Conservation (phyloP, 352 stramenopile species). For the Pythium biforme region DNA sequence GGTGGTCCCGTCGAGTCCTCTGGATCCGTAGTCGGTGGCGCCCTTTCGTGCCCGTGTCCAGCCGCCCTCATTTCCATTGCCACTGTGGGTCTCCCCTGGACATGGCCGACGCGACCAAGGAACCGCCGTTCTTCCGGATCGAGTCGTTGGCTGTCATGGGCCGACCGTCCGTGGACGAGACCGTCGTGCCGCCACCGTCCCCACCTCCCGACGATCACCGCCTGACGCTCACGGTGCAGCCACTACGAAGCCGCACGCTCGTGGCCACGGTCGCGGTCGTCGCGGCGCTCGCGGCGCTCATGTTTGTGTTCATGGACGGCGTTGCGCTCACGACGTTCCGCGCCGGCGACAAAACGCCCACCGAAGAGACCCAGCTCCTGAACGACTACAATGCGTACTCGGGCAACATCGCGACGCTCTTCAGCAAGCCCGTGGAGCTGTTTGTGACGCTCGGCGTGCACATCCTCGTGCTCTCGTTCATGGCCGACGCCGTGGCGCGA, state of each 20-base stretch:
- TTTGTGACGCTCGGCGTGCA: constrained; percentile 3
- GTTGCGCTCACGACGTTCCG: background rate
- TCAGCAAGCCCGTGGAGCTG: background rate
- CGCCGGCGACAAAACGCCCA: background rate
- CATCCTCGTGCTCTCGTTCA: background rate
- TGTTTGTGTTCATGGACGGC: background rate
- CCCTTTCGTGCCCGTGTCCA: too few relatives aligned
- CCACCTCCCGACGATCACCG: background rate
- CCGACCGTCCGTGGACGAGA: too few relatives aligned
- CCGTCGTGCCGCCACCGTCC: background rate
- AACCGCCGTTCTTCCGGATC: too few relatives aligned
- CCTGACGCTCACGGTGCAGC: background rate
- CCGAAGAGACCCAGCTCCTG: constrained; percentile 16
- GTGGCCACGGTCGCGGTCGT: background rate
- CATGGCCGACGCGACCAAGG: background rate
- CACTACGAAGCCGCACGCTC: background rate
- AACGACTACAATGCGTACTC: constrained; percentile 17
- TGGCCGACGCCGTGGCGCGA: background rate
- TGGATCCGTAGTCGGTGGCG: too few relatives aligned
- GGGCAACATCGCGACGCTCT: constrained; percentile 4
- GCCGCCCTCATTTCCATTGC: too few relatives aligned
- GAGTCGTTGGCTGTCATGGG: background rate
- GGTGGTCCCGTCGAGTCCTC: too few relatives aligned
- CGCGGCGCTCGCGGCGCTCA: background rate
- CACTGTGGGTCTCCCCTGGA: too few relatives aligned